Percentiles rank a stretch among this genome's conserved stretches.
These are phyloP conservation scores for Fusarium luffae DNA, from an alignment of 2,329 filamentous ascomycete species.

Conservation along the genomic window DNA sequence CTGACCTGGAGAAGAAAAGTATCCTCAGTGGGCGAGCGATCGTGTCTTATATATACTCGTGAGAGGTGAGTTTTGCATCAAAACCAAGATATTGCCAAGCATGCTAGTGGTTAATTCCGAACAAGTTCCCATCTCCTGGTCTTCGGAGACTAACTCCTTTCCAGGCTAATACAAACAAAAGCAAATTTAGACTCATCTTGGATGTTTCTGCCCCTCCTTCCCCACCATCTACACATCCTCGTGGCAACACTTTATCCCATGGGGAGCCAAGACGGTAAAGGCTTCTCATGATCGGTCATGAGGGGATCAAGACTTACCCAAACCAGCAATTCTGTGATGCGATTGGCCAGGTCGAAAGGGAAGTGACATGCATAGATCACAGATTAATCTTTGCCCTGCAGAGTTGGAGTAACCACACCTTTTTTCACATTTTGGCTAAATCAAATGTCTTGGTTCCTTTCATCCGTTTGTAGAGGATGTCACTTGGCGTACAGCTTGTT, in stretches of 20 bases:
- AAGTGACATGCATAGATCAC: background rate
- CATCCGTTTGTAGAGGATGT: background rate
- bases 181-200: background rate
- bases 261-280: slow-evolving; percentile 4
- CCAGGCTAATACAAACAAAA: background rate
- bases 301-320: background rate
- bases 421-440: slow-evolving; percentile 5
- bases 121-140: background rate
- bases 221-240: background rate
- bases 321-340: background rate
- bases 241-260: background rate
- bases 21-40: background rate
- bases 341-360: background rate
- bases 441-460: background rate
- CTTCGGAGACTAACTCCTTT: slow-evolving; percentile 1
- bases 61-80: background rate
- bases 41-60: background rate
- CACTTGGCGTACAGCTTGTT: background rate
- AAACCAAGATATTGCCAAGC: background rate
- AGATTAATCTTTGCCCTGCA: background rate
- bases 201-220: background rate
- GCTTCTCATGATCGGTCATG: background rate
- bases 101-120: background rate
- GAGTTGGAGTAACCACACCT: background rate
- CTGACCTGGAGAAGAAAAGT: background rate